These are phyloP conservation scores for Solanum sparsipilum DNA, from an alignment of 257 asterid species.

Conservation along the genomic window DNA sequence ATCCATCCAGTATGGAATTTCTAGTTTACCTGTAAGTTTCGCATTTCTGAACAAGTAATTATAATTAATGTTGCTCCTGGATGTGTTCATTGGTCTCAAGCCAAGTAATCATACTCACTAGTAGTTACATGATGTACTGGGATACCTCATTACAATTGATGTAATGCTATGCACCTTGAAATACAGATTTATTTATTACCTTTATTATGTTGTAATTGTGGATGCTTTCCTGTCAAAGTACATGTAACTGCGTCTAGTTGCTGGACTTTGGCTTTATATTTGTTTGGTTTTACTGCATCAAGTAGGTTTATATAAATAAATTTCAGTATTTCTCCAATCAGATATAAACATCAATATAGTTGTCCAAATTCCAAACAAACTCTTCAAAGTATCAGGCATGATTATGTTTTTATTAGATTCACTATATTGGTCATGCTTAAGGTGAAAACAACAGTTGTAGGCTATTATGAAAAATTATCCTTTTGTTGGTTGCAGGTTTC, in stretches of 20 bases:
- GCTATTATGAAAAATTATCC: not conserved
- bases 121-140: not conserved
- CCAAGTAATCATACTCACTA: not conserved
- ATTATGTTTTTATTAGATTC: not conserved
- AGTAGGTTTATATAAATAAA: not conserved
- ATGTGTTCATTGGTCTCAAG: not conserved
- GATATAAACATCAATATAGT: not conserved
- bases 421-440: not conserved
- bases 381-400: not conserved
- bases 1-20: slow-evolving; percentile 22
- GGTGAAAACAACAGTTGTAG: not conserved
- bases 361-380: not conserved
- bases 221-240: not conserved
- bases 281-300: not conserved
- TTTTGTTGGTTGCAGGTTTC: slow-evolving; percentile 2
- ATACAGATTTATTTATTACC: not conserved
- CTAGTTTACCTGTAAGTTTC: slow-evolving; percentile 22
- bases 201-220: not conserved
- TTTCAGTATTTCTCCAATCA: not conserved
- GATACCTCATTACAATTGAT: not conserved
- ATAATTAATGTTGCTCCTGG: not conserved
- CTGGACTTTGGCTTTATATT: not conserved
- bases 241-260: not conserved
- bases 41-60: not conserved
- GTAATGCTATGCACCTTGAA: not conserved